Conservation (phyloP, 345 rosid species). For the Gossypium thurberi region DNA sequence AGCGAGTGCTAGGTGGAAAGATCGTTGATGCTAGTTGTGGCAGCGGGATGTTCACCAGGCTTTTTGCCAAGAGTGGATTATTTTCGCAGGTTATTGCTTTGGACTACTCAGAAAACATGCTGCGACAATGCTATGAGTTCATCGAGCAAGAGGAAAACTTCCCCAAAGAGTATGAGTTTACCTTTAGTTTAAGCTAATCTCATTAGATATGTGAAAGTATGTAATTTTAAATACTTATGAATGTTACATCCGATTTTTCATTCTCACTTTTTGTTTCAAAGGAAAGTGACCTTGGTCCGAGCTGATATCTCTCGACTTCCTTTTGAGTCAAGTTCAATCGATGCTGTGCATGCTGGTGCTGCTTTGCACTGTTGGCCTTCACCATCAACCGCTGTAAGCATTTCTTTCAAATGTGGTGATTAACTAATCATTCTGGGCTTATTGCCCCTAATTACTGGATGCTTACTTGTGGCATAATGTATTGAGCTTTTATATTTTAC, state of each 20-base stretch:
- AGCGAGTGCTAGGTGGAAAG: slow-evolving; percentile 73
- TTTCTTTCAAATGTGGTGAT: neutral
- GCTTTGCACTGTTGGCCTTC: slow-evolving; percentile 98
- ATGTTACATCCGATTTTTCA: neutral
- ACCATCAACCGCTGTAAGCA: neutral
- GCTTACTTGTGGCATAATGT: neutral
- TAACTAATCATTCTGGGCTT: neutral
- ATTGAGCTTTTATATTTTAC: neutral
- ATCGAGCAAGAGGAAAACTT: slow-evolving; percentile 52
- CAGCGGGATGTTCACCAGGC: slow-evolving; percentile 77
- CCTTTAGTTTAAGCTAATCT: neutral
- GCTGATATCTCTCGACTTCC: slow-evolving; percentile 91
- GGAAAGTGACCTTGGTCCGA: slow-evolving; percentile 72
- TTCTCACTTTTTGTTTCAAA: slow-evolving; percentile 7
- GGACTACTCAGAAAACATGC: slow-evolving; percentile 93
- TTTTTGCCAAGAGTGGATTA: slow-evolving; percentile 60
- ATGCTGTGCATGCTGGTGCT: slow-evolving; percentile 92
- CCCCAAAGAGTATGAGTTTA: slow-evolving; percentile 53
- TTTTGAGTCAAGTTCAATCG: slow-evolving; percentile 59
- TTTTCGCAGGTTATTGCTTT: slow-evolving; percentile 71
- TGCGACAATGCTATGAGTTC: slow-evolving; percentile 63
- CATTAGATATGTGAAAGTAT: neutral
- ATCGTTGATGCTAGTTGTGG: slow-evolving; percentile 90
- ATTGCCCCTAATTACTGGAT: neutral
- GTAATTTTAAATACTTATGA: neutral